phyloP scores from a whole-genome alignment of 2,329 filamentous ascomycete species.

The Mycogone perniciosa region DNA sequence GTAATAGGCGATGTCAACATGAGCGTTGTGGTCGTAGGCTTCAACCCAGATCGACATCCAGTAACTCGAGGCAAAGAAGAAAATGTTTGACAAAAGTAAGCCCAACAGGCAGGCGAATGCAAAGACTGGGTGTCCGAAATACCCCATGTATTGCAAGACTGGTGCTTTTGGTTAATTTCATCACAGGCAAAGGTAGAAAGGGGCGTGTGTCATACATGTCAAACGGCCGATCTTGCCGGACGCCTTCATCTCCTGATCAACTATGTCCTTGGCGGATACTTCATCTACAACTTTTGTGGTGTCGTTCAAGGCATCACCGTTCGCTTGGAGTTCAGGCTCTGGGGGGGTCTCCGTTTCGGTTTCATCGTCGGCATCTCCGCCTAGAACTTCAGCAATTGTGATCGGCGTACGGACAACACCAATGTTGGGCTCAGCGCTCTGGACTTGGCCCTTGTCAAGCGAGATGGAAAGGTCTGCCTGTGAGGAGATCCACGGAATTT shows the following conservation, averaged over 20 bases:
- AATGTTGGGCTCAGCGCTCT: conserved; percentile 37
- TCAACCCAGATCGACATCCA: conserved; percentile 51
- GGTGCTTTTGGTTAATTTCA: conserved; percentile 16
- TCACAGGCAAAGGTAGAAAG: too few relatives aligned
- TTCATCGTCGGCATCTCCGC: conserved; percentile 29
- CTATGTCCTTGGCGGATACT: conserved; percentile 35
- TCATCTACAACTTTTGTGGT: conserved; percentile 29
- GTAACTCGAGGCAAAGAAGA: conserved; percentile 36
- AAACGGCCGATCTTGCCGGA: conserved; percentile 40
- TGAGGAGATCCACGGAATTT: conserved; percentile 46
- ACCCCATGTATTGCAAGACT: conserved; percentile 44
- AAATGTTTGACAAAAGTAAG: conserved; percentile 35
- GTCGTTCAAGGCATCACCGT: conserved; percentile 25
- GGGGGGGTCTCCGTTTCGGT: conserved; percentile 20
- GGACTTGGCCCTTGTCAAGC: conserved; percentile 41
- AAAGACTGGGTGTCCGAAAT: conserved; percentile 42
- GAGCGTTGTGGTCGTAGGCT: conserved; percentile 38
- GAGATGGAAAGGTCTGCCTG: conserved; percentile 43
- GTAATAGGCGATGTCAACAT: conserved; percentile 44
- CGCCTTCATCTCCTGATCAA: conserved; percentile 41
- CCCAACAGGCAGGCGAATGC: conserved; percentile 33
- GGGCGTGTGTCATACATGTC: not conserved
- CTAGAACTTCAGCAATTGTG: conserved; percentile 33
- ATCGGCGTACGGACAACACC: conserved; percentile 40
- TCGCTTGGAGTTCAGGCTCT: conserved; percentile 24